phyloP scores from a whole-genome alignment of 1,139 yeast species.

The Yamadazyma spencermartinsiae region DNA sequence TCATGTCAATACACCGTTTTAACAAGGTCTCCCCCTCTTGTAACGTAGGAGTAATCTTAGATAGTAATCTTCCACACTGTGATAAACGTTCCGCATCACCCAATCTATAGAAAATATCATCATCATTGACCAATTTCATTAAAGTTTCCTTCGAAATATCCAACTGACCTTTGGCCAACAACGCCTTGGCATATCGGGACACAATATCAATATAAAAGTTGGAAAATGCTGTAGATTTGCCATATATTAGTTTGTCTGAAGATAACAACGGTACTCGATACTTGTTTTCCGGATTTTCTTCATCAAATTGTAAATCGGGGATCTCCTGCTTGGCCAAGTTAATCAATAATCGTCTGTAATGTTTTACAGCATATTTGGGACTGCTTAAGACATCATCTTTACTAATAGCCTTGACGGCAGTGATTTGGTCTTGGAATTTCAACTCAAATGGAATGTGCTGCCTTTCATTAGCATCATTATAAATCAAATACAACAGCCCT shows the following conservation, averaged over 20 bases:
- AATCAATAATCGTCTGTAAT: slow-evolving; percentile 40
- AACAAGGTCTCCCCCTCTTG: slow-evolving; percentile 36
- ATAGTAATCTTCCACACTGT: slow-evolving; percentile 41
- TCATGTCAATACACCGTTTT: slow-evolving; percentile 44
- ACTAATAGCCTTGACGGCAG: slow-evolving; percentile 45
- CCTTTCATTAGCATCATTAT: slow-evolving; percentile 41
- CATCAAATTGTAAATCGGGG: slow-evolving; percentile 28
- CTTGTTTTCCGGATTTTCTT: slow-evolving; percentile 22
- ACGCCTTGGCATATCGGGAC: slow-evolving; percentile 42
- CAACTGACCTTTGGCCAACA: slow-evolving; percentile 44
- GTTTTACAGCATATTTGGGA: slow-evolving; percentile 47
- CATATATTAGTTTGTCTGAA: slow-evolving; percentile 29
- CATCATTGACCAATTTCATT: slow-evolving; percentile 34
- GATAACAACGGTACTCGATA: slow-evolving; percentile 37
- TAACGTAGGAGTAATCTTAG: slow-evolving; percentile 26
- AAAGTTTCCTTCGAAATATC: slow-evolving; percentile 32
- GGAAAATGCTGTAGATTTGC: slow-evolving; percentile 35
- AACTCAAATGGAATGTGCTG: slow-evolving; percentile 46
- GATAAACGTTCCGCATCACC: slow-evolving; percentile 50
- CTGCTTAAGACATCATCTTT: slow-evolving; percentile 47
- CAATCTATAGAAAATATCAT: slow-evolving; percentile 37
- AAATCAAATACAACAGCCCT: slow-evolving; percentile 42
- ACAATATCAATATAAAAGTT: slow-evolving; percentile 49
- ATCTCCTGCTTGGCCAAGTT: slow-evolving; percentile 36
- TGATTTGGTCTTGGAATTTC: slow-evolving; percentile 31